Conservation (phyloP, 352 stramenopile genomes). For the Aphanomyces astaci region DNA sequence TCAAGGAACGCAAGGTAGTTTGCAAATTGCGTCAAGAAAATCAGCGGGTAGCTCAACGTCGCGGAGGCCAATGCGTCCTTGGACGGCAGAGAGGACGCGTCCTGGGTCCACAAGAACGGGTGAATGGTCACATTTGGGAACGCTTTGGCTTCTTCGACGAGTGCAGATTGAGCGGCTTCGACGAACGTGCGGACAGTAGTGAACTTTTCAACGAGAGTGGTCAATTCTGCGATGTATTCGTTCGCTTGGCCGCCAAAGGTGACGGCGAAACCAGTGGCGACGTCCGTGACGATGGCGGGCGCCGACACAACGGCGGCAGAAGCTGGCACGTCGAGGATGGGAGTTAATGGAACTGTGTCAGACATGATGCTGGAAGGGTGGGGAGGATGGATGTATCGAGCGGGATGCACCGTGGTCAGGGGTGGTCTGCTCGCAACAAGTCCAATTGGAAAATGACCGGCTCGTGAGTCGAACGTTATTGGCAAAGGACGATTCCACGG, state of each 20-base stretch:
- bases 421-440: neutral
- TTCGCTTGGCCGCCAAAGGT: conserved; percentile 18
- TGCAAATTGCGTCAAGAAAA: conserved; percentile 60
- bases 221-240: conserved; percentile 20
- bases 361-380: neutral
- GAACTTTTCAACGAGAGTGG: conserved; percentile 17
- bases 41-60: conserved; percentile 70
- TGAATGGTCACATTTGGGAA: conserved; percentile 20
- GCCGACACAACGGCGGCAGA: neutral
- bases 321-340: neutral
- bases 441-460: conserved; percentile 7
- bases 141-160: conserved; percentile 20
- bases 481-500: conserved; percentile 3
- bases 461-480: neutral
- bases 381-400: neutral
- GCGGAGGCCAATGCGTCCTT: conserved; percentile 32
- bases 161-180: conserved; percentile 15
- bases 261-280: conserved; percentile 8
- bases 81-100: conserved; percentile 12
- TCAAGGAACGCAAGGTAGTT: conserved; percentile 74
- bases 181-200: neutral
- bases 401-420: conserved; percentile 18
- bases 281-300: neutral
- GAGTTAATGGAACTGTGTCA: neutral
- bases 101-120: conserved; percentile 20